Percentiles rank a stretch among this genome's conserved stretches.
Conservation (phyloP, 75 land plant species). For the Cryptomeria japonica region DNA sequence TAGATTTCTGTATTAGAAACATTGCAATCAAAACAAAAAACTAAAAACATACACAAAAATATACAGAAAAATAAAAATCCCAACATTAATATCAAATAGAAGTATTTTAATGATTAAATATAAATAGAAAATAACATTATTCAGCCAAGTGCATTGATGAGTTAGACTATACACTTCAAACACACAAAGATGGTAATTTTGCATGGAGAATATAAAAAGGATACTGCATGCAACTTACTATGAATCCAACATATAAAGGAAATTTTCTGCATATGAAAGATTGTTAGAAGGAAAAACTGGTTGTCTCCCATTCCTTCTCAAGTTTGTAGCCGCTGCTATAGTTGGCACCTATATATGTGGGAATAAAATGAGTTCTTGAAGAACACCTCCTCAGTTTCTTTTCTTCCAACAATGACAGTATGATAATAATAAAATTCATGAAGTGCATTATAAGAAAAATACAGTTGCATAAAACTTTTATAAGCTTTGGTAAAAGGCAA, state of each 20-base stretch:
- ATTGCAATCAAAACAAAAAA: too few relatives aligned
- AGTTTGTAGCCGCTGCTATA: conserved; percentile 93
- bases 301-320: conserved; percentile 87
- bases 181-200: background rate
- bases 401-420: background rate
- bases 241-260: conserved; percentile 97
- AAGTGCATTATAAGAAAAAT: background rate
- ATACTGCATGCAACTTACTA: conserved; percentile 56
- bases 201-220: background rate
- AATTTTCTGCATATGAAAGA: conserved; percentile 96
- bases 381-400: background rate
- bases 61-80: too few relatives aligned
- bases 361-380: background rate
- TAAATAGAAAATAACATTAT: background rate
- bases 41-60: too few relatives aligned
- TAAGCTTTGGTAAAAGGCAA: background rate
- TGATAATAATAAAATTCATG: background rate
- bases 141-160: conserved; percentile 2
- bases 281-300: conserved; percentile 81
- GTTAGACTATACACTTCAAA: background rate
- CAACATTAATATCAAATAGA: background rate
- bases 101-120: background rate
- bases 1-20: background rate
- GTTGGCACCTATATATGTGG: conserved; percentile 74
- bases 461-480: background rate